Conservation (phyloP, 2,329 filamentous ascomycete genomes). For the Celoporthe dispersa region DNA sequence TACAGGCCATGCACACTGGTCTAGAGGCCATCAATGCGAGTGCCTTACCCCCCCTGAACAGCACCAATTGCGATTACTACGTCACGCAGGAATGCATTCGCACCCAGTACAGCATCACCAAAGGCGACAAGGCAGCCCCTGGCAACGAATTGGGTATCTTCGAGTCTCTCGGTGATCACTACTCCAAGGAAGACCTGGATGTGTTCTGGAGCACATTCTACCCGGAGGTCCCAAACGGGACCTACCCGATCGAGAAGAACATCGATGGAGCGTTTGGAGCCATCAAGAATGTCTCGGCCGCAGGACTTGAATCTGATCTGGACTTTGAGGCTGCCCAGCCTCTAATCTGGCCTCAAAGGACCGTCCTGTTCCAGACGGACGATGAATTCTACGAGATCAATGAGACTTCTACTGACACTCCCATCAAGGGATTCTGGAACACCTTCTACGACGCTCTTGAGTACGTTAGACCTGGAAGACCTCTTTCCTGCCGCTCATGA, state of each 20-base stretch:
- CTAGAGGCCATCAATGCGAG: constrained; percentile 5
- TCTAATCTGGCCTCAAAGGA: constrained; percentile 53
- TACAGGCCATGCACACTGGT: constrained; percentile 25
- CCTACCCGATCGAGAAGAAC: constrained; percentile 33
- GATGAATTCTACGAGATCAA: constrained; percentile 37
- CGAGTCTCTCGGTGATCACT: constrained; percentile 21
- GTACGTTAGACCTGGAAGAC: background rate
- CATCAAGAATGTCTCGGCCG: background rate
- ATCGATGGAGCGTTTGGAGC: constrained; percentile 34
- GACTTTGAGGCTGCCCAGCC: constrained; percentile 54
- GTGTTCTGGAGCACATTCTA: constrained; percentile 19
- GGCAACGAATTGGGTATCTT: constrained; percentile 26
- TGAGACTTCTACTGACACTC: constrained; percentile 20
- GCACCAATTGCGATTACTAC: constrained; percentile 17
- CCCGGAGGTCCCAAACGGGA: constrained; percentile 33
- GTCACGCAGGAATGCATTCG: constrained; percentile 25
- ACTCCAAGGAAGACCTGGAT: constrained; percentile 19
- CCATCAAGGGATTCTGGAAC: constrained; percentile 17
- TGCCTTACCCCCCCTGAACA: constrained; percentile 21
- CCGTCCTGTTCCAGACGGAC: constrained; percentile 39
- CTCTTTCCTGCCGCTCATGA: background rate
- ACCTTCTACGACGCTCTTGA: constrained; percentile 16
- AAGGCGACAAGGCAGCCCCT: constrained; percentile 9
- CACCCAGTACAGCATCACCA: constrained; percentile 21
- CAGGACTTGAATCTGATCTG: constrained; percentile 45